phyloP scores from a whole-genome alignment of 139 green algal species.

The Chlorella vulgaris region DNA sequence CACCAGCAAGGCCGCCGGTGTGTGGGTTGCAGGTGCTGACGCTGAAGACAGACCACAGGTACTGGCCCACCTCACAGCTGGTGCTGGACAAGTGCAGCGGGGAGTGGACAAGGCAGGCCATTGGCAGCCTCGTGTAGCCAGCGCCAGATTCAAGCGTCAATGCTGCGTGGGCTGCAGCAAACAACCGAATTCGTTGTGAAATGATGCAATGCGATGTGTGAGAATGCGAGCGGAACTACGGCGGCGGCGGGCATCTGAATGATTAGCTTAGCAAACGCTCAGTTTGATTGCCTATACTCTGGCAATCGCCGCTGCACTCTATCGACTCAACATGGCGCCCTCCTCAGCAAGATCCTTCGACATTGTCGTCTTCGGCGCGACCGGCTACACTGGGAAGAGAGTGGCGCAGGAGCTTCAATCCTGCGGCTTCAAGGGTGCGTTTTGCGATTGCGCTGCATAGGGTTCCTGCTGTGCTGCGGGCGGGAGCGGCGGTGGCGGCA shows the following conservation, averaged over 20 bases:
- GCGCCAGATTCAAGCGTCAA: too few relatives aligned
- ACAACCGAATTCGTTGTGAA: too few relatives aligned
- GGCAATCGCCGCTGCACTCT: too few relatives aligned
- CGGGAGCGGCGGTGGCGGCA: too few relatives aligned
- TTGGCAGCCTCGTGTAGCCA: neutral
- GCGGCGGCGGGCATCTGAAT: too few relatives aligned
- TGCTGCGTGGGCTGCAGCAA: too few relatives aligned
- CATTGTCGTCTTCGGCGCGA: constrained; percentile 61
- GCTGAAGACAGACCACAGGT: constrained; percentile 82
- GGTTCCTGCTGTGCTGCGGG: too few relatives aligned
- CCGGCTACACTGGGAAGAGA: constrained; percentile 62
- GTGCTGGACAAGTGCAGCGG: constrained; percentile 54
- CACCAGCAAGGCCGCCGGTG: neutral
- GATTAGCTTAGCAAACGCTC: too few relatives aligned
- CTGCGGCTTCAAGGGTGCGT: neutral
- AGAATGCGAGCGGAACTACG: too few relatives aligned
- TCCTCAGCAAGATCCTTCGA: constrained; percentile 7
- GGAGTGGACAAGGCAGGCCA: constrained; percentile 54
- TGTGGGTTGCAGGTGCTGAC: constrained; percentile 68
- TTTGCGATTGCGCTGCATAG: too few relatives aligned
- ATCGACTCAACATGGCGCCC: neutral
- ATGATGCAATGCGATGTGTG: too few relatives aligned
- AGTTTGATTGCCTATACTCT: too few relatives aligned
- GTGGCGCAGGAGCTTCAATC: constrained; percentile 48
- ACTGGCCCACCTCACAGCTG: constrained; percentile 87